Base-by-base conservation (phyloP, 768 basidiomycete genomes). In the Cyclocybe aegerita region DNA sequence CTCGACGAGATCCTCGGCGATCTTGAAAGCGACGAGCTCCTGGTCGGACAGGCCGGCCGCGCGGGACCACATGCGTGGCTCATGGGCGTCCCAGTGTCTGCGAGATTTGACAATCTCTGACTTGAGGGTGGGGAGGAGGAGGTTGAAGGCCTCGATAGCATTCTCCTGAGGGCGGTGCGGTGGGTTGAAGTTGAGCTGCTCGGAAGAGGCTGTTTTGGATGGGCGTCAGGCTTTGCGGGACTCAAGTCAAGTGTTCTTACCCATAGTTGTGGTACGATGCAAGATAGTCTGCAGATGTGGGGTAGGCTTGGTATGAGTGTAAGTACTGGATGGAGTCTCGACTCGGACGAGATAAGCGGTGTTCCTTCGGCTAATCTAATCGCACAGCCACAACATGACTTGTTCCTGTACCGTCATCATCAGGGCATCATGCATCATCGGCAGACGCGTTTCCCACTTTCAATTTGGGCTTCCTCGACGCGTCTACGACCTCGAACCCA, bases 21-120 rank as follows among this genome's bases (percentile, higher is more conserved):
- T 70, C 34, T 65, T 71, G 60, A 88, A 88, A 45, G 58, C 53
- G 9, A 74, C 70, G 49, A 90, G 70, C 17, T 82, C 68, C 0
- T 67, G 42, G 60, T 91, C 80, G 33, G 76, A 71, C 30, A 88
- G 60, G 10, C 65, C 70, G 39, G 57, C 54, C 0, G 83, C 87
- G 33, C 85, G 74, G 9, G 77, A 71, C 85, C 86, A 90, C 88
- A 90, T 78, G 57, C 66, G 74, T 49, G 82, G 83, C 64, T 86
- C 84, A 61, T 90, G 88, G 54, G 75, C 72, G 69, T 88, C 75
- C 90, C 89, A 90, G 52, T 86, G 56, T 45, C 67, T 76, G 50
- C 90, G 83, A 43, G 86, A 87, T 50, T 76, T 80, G 50, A 82
- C 39, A 58, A 90, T 83, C 62, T 81, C 83, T n/a, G 66, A 39